phyloP scores from a whole-genome alignment of 2,329 filamentous ascomycete genomes.

The Sporothrix protearum region DNA sequence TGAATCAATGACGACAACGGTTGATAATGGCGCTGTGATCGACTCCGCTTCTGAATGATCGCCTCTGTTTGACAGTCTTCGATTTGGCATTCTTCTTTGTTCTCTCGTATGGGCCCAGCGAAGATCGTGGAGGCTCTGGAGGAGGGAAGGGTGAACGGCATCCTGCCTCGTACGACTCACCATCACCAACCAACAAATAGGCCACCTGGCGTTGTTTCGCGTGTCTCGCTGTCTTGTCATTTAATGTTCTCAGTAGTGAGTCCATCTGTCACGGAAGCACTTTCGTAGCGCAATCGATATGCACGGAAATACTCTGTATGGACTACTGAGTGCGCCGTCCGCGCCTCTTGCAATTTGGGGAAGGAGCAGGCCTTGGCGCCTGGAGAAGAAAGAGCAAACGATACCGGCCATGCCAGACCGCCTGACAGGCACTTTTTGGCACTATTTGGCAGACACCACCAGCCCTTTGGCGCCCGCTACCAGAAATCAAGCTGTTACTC shows the following conservation, averaged over 20 bases:
- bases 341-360: conserved; percentile 2
- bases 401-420: not conserved
- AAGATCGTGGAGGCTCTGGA: not conserved
- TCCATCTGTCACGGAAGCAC: not conserved
- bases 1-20: not conserved
- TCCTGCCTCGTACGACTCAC: not conserved
- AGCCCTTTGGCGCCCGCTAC: conserved; percentile 7
- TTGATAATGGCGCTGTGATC: not conserved
- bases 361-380: not conserved
- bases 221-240: not conserved
- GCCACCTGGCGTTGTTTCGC: not conserved
- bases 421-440: not conserved
- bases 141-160: not conserved
- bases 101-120: not conserved
- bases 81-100: not conserved
- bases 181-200: not conserved
- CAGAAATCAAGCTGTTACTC: not conserved
- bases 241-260: too few relatives aligned
- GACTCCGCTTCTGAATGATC: not conserved
- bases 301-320: too few relatives aligned
- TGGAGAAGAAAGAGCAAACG: not conserved
- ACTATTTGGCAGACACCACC: not conserved
- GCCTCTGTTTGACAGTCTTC: not conserved
- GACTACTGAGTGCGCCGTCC: not conserved
- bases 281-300: not conserved